Evolutionary conservation across 208 protist species (phyloP).

Genomic region (Novymonas esmeraldas): DNA sequence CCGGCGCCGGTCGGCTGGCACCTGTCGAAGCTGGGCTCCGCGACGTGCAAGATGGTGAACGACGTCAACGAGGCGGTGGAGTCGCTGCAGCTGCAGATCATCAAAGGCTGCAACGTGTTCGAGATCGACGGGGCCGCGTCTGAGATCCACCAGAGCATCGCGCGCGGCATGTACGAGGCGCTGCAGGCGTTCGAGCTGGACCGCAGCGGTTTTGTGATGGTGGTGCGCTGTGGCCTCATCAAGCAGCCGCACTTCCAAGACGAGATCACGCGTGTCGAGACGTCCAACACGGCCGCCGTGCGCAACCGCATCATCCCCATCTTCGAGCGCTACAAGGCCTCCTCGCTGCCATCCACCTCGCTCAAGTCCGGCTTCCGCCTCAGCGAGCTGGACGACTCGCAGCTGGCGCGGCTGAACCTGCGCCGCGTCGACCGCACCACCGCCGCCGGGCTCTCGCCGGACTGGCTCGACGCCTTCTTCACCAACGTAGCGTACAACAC

Average conservation of each 20-base stretch:
- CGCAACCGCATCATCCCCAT: slow-evolving; percentile 84
- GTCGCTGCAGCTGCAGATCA: slow-evolving; percentile 88
- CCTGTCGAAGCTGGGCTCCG: slow-evolving; percentile 78
- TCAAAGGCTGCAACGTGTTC: slow-evolving; percentile 89
- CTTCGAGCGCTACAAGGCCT: slow-evolving; percentile 88
- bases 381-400: slow-evolving; percentile 73
- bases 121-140: slow-evolving; percentile 85
- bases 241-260: slow-evolving; percentile 81
- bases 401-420: slow-evolving; percentile 73
- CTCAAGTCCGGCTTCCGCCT: slow-evolving; percentile 87
- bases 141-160: slow-evolving; percentile 82
- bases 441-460: slow-evolving; percentile 77
- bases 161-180: slow-evolving; percentile 75
- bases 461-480: slow-evolving; percentile 90
- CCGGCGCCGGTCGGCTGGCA: slow-evolving; percentile 76
- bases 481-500: slow-evolving; percentile 89
- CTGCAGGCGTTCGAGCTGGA: slow-evolving; percentile 89
- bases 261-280: slow-evolving; percentile 77
- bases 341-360: slow-evolving; percentile 81
- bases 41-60: slow-evolving; percentile 89
- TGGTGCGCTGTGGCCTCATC: slow-evolving; percentile 77
- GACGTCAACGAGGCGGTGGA: slow-evolving; percentile 83
- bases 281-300: slow-evolving; percentile 75
- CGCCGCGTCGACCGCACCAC: slow-evolving; percentile 61
- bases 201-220: slow-evolving; percentile 82